phyloP scores from a whole-genome alignment of 2,329 filamentous ascomycete genomes.

The Rutstroemia sp. region DNA sequence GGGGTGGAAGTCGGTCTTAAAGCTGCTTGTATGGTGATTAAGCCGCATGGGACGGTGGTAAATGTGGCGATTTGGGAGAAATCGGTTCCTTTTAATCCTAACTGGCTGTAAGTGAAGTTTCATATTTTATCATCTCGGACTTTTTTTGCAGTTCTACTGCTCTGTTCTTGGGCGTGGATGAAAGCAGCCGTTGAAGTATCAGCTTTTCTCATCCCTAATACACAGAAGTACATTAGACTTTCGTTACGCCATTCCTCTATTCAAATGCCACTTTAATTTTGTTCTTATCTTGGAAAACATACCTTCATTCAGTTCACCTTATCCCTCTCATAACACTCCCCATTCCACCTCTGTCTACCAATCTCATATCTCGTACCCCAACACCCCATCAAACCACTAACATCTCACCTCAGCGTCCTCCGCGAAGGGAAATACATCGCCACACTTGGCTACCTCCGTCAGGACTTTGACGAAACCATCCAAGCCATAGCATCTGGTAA shows the following conservation, averaged over 20 bases:
- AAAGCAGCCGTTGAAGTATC: neutral
- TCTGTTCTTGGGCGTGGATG: neutral
- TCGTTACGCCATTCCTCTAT: no score
- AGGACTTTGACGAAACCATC: slow-evolving; percentile 41
- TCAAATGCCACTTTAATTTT: no score
- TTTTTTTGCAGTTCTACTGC: neutral
- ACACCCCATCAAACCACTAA: neutral
- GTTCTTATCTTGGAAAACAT: no score
- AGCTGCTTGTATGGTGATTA: slow-evolving; percentile 40
- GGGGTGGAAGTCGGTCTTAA: slow-evolving; percentile 44
- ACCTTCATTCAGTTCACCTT: no score
- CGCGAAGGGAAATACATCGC: slow-evolving; percentile 45
- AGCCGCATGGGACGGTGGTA: slow-evolving; percentile 48
- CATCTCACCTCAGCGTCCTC: slow-evolving; percentile 31
- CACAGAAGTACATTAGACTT: no score
- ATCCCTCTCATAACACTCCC: neutral
- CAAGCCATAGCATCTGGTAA: neutral
- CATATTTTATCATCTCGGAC: no score
- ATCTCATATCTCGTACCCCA: neutral
- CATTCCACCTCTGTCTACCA: neutral
- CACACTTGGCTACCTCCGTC: slow-evolving; percentile 16
- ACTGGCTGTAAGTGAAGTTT: slow-evolving; percentile 33
- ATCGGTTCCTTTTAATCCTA: slow-evolving; percentile 44
- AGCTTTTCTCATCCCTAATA: no score
- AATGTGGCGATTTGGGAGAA: slow-evolving; percentile 61